Conservation (phyloP, 352 stramenopile genomes). For the Phytophthora hybrid region DNA sequence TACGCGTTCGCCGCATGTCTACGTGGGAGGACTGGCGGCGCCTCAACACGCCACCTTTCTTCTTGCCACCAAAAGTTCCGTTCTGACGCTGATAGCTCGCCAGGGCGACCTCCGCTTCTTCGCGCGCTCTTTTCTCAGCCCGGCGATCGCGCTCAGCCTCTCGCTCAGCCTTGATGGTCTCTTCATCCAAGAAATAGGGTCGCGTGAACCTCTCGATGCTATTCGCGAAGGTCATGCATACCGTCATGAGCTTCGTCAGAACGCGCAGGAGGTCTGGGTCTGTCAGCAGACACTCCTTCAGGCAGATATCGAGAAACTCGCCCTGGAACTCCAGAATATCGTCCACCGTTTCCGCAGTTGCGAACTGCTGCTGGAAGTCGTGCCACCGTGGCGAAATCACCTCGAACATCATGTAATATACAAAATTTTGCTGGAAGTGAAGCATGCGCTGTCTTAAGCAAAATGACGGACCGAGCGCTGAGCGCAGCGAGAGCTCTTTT, state of each 20-base stretch:
- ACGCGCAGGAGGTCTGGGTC: constrained; percentile 95
- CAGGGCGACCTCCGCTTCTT: constrained; percentile 81
- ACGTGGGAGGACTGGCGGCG: constrained; percentile 78
- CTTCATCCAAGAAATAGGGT: constrained; percentile 86
- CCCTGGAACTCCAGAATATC: constrained; percentile 95
- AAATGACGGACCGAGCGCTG: constrained; percentile 93
- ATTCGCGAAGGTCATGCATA: constrained; percentile 95
- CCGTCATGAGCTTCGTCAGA: constrained; percentile 97
- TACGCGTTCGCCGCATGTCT: constrained; percentile 79
- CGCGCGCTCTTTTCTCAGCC: constrained; percentile 80
- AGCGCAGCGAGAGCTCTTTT: constrained; percentile 91
- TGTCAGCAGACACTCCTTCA: constrained; percentile 98
- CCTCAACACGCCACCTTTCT: constrained; percentile 64
- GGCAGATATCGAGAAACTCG: constrained; percentile 95
- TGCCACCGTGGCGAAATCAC: constrained; percentile 96
- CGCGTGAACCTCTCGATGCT: constrained; percentile 93
- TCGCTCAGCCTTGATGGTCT: constrained; percentile 85
- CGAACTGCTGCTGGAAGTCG: constrained; percentile 88
- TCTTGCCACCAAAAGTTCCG: constrained; percentile 51
- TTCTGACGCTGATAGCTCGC: constrained; percentile 66
- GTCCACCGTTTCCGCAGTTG: constrained; percentile 89
- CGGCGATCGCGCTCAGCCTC: constrained; percentile 80
- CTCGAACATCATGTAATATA: constrained; percentile 99
- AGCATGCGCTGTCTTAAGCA: constrained; percentile 98
- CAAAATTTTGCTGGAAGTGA: constrained; percentile 99